Conservation (phyloP, 2,329 filamentous ascomycete species). For the Hypoxylon sp. region DNA sequence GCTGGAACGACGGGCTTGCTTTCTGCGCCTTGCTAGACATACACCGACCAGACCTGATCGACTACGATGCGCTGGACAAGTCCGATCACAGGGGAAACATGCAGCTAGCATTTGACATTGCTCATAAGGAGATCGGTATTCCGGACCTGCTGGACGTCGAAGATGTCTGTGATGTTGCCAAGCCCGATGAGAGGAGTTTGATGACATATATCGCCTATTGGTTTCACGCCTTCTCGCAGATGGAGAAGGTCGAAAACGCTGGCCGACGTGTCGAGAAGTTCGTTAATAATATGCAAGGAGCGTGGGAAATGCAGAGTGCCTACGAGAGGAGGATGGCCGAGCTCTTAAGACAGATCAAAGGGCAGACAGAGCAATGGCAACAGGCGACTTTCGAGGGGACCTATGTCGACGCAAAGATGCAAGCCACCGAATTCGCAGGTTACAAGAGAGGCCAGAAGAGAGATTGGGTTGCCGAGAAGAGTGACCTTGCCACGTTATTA, state of each 20-base stretch:
- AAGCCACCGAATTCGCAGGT: constrained; percentile 80
- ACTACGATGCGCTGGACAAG: constrained; percentile 95
- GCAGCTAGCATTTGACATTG: constrained; percentile 97
- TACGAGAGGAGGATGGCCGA: constrained; percentile 92
- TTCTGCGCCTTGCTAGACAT: constrained; percentile 98
- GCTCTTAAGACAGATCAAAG: constrained; percentile 76
- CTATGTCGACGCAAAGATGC: constrained; percentile 89
- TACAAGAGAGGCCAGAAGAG: constrained; percentile 93
- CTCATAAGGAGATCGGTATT: constrained; percentile 94
- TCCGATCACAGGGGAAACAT: constrained; percentile 94
- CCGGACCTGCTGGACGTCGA: constrained; percentile 95
- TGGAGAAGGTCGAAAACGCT: constrained; percentile 98
- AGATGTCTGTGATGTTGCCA: constrained; percentile 95
- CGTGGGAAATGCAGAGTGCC: constrained; percentile 99
- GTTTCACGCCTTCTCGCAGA: constrained; percentile 99
- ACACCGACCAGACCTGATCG: constrained; percentile 94
- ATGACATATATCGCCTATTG: constrained; percentile 99
- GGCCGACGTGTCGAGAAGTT: constrained; percentile 97
- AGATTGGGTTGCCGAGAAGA: constrained; percentile 97
- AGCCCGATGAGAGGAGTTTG: constrained; percentile 92
- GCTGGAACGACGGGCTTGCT: constrained; percentile 97
- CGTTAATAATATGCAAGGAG: constrained; percentile 97
- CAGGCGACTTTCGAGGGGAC: constrained; percentile 86
- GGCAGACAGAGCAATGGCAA: constrained; percentile 79
- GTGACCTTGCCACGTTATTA: constrained; percentile 87